Base-by-base conservation (phyloP, 2,329 filamentous ascomycete genomes). In the Coniochaeta hoffmannii region DNA sequence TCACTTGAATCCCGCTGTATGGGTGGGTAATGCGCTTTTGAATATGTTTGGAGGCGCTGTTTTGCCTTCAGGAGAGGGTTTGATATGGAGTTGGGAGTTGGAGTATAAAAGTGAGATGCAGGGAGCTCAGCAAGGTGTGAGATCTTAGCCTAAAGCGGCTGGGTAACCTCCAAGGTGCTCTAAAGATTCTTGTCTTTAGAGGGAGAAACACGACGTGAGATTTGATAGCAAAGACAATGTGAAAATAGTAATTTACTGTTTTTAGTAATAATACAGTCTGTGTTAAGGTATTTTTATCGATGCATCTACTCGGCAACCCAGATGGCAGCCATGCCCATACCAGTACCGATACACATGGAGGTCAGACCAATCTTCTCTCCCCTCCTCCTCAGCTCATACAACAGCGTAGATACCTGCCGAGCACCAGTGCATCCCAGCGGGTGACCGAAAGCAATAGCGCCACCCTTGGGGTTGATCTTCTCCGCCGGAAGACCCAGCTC, bases 401-500 rank as follows among this genome's bases (percentile, higher is more conserved):
- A 76, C 65, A 97, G 74, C 11, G 94, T 97, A 67, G 89, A 90
- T 50, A 99, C 89, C 76, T 97, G 94, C 68, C 94, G 82, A 10
- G 93, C 90, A 53, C 94, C 94, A 0, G 94, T 97, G 75, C 91
- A 96, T 56, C 94, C 94, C 17, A 97, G 80, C 0, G 94, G 94
- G 75, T 97, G 94, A 11, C 94, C 91, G 69, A 97, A 96, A 11
- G 93, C 93, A 71, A 97, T 97, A 32, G 92, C 92, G 60, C 93
- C 93, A 62, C 93, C 94, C 81, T 97, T 96, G 65, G 93, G 93
- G 77, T 97, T 97, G 68, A 99, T 85, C 82, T 97, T 97, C 62
- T 89, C 86, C 58, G 79, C 69, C 54, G 90, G 88, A 28, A 99
- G 75, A 46, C 87, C 87, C 22, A 99, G 82, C 78, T 97, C 86